Evolutionary conservation across 441 rosid genomes (phyloP).

Genomic region (Corymbia citriodora): DNA sequence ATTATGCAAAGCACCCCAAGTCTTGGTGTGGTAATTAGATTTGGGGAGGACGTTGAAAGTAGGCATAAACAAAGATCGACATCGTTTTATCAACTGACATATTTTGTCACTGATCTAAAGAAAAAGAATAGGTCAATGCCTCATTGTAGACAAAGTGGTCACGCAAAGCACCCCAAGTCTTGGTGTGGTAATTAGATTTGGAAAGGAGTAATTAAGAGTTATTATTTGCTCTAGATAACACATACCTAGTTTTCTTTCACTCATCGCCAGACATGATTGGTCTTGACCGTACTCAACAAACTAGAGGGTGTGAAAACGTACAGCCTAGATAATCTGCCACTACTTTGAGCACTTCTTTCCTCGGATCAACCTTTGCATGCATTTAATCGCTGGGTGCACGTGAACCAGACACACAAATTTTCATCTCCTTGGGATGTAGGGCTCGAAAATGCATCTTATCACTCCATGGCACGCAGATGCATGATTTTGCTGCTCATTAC

Average conservation of each 20-base stretch:
- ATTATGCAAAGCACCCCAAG: accelerated
- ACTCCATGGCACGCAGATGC: neutral
- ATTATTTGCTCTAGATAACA: neutral
- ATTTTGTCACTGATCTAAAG: no score
- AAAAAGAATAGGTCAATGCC: no score
- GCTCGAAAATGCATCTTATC: neutral
- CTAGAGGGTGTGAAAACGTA: neutral
- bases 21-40: neutral
- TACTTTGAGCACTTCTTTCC: accelerated
- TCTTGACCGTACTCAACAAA: neutral
- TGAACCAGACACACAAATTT: neutral
- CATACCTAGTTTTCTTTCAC: neutral
- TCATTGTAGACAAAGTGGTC: no score
- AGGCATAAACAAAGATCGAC: no score
- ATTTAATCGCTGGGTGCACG: neutral
- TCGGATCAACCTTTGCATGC: neutral
- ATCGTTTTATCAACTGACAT: no score
- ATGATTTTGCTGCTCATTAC: neutral
- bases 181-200: neutral
- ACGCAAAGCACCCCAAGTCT: accelerated
- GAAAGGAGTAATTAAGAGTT: neutral
- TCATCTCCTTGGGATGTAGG: neutral
- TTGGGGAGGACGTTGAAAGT: neutral
- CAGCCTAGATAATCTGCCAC: neutral
- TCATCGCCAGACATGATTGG: neutral